Evolutionary conservation across 371 early-diverging fungal genomes (phyloP).

Genomic region (Nematocida minor): DNA sequence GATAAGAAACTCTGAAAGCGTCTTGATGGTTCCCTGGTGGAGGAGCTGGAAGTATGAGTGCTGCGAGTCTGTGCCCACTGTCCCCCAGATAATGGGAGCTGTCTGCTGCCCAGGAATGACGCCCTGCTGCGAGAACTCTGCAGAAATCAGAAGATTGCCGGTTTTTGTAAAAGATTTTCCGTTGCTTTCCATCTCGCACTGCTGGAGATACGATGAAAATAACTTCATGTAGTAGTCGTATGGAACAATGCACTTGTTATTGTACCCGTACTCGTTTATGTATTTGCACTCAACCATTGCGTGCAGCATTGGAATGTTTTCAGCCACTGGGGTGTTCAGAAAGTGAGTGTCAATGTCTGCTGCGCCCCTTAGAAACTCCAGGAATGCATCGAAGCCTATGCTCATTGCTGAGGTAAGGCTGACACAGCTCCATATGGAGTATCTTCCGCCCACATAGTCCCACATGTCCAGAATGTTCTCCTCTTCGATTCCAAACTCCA

Average conservation of each 20-base stretch:
- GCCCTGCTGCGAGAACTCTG: not conserved
- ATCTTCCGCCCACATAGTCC: constrained; percentile 99
- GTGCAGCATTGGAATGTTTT: constrained; percentile 83
- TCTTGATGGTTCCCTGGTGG: constrained; percentile 91
- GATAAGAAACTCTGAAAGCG: constrained; percentile 88
- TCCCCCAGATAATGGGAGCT: constrained; percentile 96
- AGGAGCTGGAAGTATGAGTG: constrained; percentile 98
- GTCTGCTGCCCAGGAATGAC: constrained; percentile 66
- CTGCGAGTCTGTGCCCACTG: constrained; percentile 95
- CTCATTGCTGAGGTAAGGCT: constrained; percentile 86
- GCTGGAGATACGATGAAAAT: constrained; percentile 90
- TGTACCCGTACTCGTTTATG: constrained; percentile 78
- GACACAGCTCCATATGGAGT: constrained; percentile 96
- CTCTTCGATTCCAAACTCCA: constrained; percentile 77
- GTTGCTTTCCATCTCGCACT: constrained; percentile 98
- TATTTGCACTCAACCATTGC: constrained; percentile 90
- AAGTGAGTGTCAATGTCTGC: constrained; percentile 92
- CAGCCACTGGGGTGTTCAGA: constrained; percentile 72
- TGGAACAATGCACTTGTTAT: constrained; percentile 86
- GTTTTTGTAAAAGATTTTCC: constrained; percentile 78
- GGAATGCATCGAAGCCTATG: constrained; percentile 88
- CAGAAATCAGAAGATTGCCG: constrained; percentile 10
- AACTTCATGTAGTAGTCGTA: constrained; percentile 93
- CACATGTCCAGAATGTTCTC: constrained; percentile 95
- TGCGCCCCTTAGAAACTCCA: constrained; percentile 78